Evolutionary conservation across 2,329 filamentous ascomycete species (phyloP).

Genomic region (Ophiostoma pallidulum): DNA sequence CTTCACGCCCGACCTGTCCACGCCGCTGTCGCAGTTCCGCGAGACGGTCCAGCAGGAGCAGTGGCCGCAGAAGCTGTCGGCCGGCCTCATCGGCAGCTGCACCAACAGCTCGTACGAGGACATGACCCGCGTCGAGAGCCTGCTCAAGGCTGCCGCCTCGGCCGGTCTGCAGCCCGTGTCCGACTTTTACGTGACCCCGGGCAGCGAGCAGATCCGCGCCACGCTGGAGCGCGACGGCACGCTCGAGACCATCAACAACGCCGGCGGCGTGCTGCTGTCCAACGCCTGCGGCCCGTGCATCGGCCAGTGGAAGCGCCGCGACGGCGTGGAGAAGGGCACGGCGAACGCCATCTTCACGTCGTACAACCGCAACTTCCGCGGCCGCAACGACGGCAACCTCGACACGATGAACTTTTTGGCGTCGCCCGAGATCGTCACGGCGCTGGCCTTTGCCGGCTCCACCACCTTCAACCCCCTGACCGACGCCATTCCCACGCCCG

Average conservation of each 20-base stretch:
- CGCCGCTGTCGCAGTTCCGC: slow-evolving; percentile 83
- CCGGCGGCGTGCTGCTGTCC: slow-evolving; percentile 80
- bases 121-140: slow-evolving; percentile 89
- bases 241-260: slow-evolving; percentile 72
- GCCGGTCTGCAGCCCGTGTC: slow-evolving; percentile 85
- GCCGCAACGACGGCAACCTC: slow-evolving; percentile 92
- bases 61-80: slow-evolving; percentile 87
- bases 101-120: slow-evolving; percentile 99
- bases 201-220: slow-evolving; percentile 92
- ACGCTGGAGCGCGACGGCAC: slow-evolving; percentile 86
- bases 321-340: slow-evolving; percentile 74
- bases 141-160: slow-evolving; percentile 81
- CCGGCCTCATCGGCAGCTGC: slow-evolving; percentile 92
- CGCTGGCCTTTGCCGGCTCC: slow-evolving; percentile 83
- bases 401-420: slow-evolving; percentile 98
- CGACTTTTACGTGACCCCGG: slow-evolving; percentile 92
- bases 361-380: slow-evolving; percentile 97
- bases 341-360: slow-evolving; percentile 91
- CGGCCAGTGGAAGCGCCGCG: slow-evolving; percentile 89
- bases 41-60: slow-evolving; percentile 71
- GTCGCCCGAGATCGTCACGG: slow-evolving; percentile 92
- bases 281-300: slow-evolving; percentile 95
- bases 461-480: slow-evolving; percentile 96
- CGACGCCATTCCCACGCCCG: slow-evolving; percentile 70
- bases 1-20: slow-evolving; percentile 91